Base-by-base conservation (phyloP, 331 rosid species). In the Saraca asoca region DNA sequence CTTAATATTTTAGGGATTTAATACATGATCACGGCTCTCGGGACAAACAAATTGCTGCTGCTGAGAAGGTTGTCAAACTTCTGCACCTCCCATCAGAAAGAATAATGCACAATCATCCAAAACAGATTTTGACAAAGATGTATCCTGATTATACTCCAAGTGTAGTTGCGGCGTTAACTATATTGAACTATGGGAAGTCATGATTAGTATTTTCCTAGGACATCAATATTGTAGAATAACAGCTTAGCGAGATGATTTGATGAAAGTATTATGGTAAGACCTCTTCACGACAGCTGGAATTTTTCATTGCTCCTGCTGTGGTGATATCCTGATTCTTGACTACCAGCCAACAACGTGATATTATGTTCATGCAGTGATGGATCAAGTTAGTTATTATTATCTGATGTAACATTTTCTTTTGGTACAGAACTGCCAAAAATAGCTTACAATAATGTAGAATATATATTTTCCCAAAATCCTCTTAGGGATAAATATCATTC, bases 41-140 rank as follows among this genome's bases (percentile, higher is more conserved):
- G 29, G 82, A 78, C 71, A 73, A 84, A 68, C 98, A 90, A 80
- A 78, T 82, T 44, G 42, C 69, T 48, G 90, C 91, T n/a, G 95
- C 95, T 0, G 77, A 73, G 43, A 75, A 82, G 81, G 83, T 93
- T 69, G 67, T 79, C 41, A 70, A 75, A 69, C 95, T 90, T 63
- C 64, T 93, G 13, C 55, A 64, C 12, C 87, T 64, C n/a, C 87
- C 91, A 34, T 75, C 86, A 11, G 69, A 85, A 64, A 50, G 62
- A 49, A 64, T 29, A 54, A 51, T 55, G 24, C 67, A 53, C 12
- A 69, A 44, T 73, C 51, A 61, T 44, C 50, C 37, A 38, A 63
- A 48, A 7, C 78, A 41, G 75, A 54, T 64, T 20, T 69, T 51
- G 62, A 51, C 31, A 51, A 55, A 64, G 41, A 24, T 69, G 34